Percentiles rank a stretch among this genome's conserved stretches.
phyloP scores from a whole-genome alignment of 73 alveolate genomes.

The Tetrahymena thermophila region DNA sequence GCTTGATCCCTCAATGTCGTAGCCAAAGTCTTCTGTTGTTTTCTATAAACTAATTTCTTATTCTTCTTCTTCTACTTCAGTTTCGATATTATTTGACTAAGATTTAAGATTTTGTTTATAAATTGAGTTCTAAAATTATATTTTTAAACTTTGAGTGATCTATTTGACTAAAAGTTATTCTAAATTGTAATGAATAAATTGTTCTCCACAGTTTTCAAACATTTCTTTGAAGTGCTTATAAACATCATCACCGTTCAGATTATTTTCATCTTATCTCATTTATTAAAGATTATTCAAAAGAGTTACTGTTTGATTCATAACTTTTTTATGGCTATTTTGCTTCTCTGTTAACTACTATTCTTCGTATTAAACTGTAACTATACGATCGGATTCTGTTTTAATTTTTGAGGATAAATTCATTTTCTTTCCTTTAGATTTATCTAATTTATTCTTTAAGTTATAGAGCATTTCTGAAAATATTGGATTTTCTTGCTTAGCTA shows the following conservation, averaged over 20 bases:
- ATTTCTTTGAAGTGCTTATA: neutral
- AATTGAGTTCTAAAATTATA: neutral
- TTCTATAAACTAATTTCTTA: neutral
- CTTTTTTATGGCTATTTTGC: neutral
- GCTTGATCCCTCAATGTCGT: neutral
- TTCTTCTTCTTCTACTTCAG: neutral
- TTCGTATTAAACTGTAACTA: neutral
- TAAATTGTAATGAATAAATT: neutral
- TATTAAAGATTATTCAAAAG: neutral
- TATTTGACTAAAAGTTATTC: neutral
- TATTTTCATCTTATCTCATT: neutral
- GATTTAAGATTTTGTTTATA: neutral
- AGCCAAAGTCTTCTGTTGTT: neutral
- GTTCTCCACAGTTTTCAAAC: neutral
- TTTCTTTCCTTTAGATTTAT: neutral
- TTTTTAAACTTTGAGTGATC: neutral
- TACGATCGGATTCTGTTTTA: neutral
- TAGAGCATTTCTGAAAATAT: neutral
- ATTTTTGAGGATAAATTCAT: neutral
- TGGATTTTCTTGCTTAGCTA: neutral
- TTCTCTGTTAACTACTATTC: neutral
- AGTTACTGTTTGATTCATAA: neutral
- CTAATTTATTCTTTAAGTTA: neutral
- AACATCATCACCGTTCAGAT: neutral
- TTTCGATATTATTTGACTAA: neutral